Conservation (phyloP, 768 basidiomycete genomes). For the Russula emetica region DNA sequence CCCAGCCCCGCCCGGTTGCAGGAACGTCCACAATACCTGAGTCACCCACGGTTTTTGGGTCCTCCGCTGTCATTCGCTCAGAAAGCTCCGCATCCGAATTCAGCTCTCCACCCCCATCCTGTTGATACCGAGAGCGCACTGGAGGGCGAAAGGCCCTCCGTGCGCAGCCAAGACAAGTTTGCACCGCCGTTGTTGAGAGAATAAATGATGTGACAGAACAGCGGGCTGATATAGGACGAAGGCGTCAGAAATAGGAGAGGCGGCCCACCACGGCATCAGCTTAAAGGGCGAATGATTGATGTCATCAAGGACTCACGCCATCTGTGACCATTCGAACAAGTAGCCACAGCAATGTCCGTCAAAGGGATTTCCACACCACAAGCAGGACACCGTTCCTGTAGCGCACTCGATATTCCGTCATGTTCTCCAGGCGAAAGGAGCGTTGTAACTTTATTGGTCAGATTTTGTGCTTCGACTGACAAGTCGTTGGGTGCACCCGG, state of each 20-base stretch:
- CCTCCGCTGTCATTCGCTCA: not conserved
- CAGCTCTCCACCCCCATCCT: slow-evolving; percentile 1
- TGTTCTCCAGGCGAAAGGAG: slow-evolving; percentile 33
- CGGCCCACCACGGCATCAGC: slow-evolving; percentile 18
- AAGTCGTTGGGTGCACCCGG: slow-evolving; percentile 42
- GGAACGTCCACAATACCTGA: slow-evolving; percentile 35
- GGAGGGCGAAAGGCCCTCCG: slow-evolving; percentile 69
- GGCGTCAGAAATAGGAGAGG: slow-evolving; percentile 16
- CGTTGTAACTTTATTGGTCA: slow-evolving; percentile 37
- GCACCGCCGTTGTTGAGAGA: slow-evolving; percentile 68
- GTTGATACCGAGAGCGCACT: not conserved
- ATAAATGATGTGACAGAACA: slow-evolving; percentile 81
- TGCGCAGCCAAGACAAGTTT: slow-evolving; percentile 77
- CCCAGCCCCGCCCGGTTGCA: slow-evolving; percentile 51
- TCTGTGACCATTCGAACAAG: slow-evolving; percentile 65
- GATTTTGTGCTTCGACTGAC: slow-evolving; percentile 38
- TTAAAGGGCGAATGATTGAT: not conserved
- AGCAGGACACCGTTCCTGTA: slow-evolving; percentile 70
- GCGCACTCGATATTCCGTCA: slow-evolving; percentile 33
- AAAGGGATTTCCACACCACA: slow-evolving; percentile 60
- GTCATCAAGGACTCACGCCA: slow-evolving; percentile 55
- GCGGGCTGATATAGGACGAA: slow-evolving; percentile 45
- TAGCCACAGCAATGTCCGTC: slow-evolving; percentile 53
- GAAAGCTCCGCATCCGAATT: not conserved
- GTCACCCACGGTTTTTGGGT: not conserved